A percentile compares a stretch with the other conserved stretches of the same genome.
Evolutionary conservation across 1,284 basidiomycete genomes (phyloP).

Genomic region (Ustilago tritici): DNA sequence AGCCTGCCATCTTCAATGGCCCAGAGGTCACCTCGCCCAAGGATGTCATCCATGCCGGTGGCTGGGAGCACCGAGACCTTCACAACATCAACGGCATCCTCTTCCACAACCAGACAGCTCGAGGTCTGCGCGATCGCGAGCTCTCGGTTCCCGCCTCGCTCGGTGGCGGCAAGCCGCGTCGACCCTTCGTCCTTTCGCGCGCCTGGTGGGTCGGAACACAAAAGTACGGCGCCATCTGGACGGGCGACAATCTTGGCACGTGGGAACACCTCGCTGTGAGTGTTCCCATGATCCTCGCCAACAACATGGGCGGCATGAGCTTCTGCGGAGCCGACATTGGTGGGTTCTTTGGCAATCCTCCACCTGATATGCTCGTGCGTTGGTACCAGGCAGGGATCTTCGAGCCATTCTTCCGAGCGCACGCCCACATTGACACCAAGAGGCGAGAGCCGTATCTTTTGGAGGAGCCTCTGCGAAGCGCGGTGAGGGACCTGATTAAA

Average conservation of each 20-base stretch:
- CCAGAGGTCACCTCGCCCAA: slow-evolving; percentile 98
- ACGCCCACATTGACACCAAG: slow-evolving; percentile 98
- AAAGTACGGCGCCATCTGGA: slow-evolving; percentile 97
- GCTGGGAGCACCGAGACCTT: slow-evolving; percentile 97
- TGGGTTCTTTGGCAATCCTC: slow-evolving; percentile 97
- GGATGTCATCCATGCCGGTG: slow-evolving; percentile 89
- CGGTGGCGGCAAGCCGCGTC: slow-evolving; percentile 55
- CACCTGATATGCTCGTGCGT: slow-evolving; percentile 90
- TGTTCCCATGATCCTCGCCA: slow-evolving; percentile 91
- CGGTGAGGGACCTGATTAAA: slow-evolving; percentile 82
- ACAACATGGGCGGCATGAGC: slow-evolving; percentile 91
- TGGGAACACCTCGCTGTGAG: slow-evolving; percentile 98
- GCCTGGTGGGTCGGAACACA: slow-evolving; percentile 96
- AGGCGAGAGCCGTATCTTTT: slow-evolving; percentile 93
- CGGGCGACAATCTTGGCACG: slow-evolving; percentile 95
- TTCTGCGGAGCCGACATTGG: slow-evolving; percentile 96
- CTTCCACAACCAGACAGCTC: slow-evolving; percentile 82
- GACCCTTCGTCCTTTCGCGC: slow-evolving; percentile 92
- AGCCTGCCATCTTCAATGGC: slow-evolving; percentile 97
- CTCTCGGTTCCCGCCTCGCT: slow-evolving; percentile 76
- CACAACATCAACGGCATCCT: slow-evolving; percentile 82
- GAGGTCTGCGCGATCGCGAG: slow-evolving; percentile 83
- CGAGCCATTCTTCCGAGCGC: slow-evolving; percentile 97
- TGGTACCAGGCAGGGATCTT: slow-evolving; percentile 98
- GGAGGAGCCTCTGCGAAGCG: slow-evolving; percentile 86